These are phyloP conservation scores for Septoria petroselini DNA, from an alignment of 2,329 filamentous ascomycete genomes.

Conservation along the genomic window DNA sequence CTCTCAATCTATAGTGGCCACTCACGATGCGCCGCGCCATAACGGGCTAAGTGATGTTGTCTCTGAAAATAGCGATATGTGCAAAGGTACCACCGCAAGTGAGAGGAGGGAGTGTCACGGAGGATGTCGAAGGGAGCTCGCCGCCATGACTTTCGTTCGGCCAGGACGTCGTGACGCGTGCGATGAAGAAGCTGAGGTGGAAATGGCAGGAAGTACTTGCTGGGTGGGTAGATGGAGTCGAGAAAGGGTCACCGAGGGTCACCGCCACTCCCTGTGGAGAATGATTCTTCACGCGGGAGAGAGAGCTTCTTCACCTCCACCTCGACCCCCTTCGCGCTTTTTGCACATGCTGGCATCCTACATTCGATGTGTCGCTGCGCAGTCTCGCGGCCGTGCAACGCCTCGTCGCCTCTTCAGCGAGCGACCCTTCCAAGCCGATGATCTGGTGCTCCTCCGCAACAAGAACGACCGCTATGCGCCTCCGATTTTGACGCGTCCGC, in stretches of 20 bases:
- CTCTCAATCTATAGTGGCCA: background rate
- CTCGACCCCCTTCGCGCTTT: too few relatives aligned
- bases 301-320: too few relatives aligned
- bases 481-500: constrained; percentile 41
- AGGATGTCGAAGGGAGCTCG: background rate
- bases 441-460: constrained; percentile 43
- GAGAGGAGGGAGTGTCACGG: constrained; percentile 1
- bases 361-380: background rate
- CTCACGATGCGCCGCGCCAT: constrained; percentile 29
- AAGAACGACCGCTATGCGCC: constrained; percentile 38
- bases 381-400: background rate
- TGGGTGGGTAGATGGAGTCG: too few relatives aligned
- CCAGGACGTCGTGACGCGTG: background rate
- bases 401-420: constrained; percentile 18
- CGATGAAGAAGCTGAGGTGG: background rate
- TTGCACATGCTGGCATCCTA: constrained; percentile 11
- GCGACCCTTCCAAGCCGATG: constrained; percentile 30
- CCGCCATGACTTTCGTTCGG: constrained; percentile 8
- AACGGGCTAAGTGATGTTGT: background rate
- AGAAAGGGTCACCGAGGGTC: too few relatives aligned
- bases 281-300: too few relatives aligned
- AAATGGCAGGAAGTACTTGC: too few relatives aligned
- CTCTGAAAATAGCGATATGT: background rate
- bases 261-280: too few relatives aligned
- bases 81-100: background rate